These are phyloP conservation scores for Solanum sejunctum DNA, from an alignment of 257 asterid species.

Conservation along the genomic window DNA sequence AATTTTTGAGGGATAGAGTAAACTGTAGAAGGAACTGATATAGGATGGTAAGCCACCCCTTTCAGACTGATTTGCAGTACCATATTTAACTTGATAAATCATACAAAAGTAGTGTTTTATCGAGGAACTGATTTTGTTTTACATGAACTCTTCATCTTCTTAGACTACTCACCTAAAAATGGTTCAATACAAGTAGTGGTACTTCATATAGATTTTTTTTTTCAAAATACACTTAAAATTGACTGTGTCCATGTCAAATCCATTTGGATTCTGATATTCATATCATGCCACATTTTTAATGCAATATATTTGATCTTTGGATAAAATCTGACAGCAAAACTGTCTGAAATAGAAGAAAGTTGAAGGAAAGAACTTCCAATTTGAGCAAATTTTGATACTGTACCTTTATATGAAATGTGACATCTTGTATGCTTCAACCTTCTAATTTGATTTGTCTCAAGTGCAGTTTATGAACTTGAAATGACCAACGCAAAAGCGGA, in stretches of 20 bases:
- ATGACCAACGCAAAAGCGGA: neutral
- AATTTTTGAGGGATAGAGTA: neutral
- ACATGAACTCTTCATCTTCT: neutral
- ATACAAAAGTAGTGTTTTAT: neutral
- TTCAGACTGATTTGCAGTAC: neutral
- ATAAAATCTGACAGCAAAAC: neutral
- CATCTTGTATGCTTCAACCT: neutral
- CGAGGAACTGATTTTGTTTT: neutral
- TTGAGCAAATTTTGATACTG: neutral
- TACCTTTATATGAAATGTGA: neutral
- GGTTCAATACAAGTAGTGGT: neutral
- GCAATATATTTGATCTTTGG: neutral
- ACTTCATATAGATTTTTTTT: neutral
- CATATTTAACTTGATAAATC: neutral
- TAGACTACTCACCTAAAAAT: neutral
- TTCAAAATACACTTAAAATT: neutral
- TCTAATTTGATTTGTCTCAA: neutral
- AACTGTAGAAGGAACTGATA: neutral
- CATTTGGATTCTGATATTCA: neutral
- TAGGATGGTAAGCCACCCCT: neutral
- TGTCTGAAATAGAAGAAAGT: neutral
- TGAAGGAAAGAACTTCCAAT: neutral
- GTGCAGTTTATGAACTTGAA: neutral
- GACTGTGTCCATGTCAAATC: neutral
- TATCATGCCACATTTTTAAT: neutral